Evolutionary conservation across 129 eudicot genomes (phyloP).

Genomic region (Flaveria sonorensis): DNA sequence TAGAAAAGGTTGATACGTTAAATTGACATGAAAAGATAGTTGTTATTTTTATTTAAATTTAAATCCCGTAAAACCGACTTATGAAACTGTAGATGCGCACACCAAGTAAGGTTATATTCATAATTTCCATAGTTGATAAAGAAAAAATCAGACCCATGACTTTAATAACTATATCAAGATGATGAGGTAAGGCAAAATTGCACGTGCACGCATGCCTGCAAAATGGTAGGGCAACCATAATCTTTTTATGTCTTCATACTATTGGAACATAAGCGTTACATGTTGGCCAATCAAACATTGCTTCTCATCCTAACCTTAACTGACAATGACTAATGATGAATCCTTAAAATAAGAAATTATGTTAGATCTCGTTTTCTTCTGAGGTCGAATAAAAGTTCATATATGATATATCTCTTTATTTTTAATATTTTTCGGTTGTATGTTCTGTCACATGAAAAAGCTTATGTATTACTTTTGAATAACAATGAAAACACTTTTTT

Average conservation of each 20-base stretch:
- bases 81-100: conserved; percentile 8
- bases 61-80: not conserved
- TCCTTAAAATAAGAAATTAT: too few species aligned
- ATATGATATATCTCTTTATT: too few species aligned
- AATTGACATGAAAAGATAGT: not conserved
- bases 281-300: conserved; percentile 6
- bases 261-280: conserved; percentile 4
- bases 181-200: not conserved
- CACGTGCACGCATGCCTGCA: conserved; percentile 24
- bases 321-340: not conserved
- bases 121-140: too few species aligned
- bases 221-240: not conserved
- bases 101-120: too few species aligned
- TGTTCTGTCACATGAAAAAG: too few species aligned
- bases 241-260: not conserved
- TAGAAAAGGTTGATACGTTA: too few species aligned
- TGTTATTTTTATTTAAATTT: not conserved
- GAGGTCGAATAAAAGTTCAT: too few species aligned
- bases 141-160: not conserved
- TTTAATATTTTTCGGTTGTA: too few species aligned
- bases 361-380: too few species aligned
- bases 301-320: not conserved
- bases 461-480: too few species aligned
- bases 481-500: too few species aligned
- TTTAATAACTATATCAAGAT: not conserved